A percentile compares a stretch with the other conserved stretches of the same genome.
Conservation (phyloP, 257 asterid species). For the Fraxinus americana region DNA sequence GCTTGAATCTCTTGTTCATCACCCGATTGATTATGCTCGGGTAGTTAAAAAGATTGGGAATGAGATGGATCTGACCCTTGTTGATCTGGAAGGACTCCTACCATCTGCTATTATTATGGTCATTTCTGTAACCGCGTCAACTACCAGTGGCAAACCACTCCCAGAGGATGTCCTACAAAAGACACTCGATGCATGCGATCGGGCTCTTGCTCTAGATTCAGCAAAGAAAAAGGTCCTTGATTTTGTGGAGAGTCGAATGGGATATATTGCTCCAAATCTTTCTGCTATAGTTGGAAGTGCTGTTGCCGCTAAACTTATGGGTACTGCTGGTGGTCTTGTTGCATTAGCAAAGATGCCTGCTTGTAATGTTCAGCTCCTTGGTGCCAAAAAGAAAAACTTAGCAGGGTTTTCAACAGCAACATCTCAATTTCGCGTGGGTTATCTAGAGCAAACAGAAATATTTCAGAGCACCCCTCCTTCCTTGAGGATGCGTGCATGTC, state of each 20-base stretch:
- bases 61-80: conserved; percentile 87
- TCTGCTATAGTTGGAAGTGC: conserved; percentile 97
- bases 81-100: conserved; percentile 91
- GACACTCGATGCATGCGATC: conserved; percentile 87
- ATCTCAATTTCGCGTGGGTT: conserved; percentile 87
- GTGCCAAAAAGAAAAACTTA: conserved; percentile 84
- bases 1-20: conserved; percentile 93
- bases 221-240: conserved; percentile 92
- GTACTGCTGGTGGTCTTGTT: conserved; percentile 94
- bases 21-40: conserved; percentile 95
- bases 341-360: conserved; percentile 97
- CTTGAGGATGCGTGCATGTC: conserved; percentile 85
- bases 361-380: conserved; percentile 95
- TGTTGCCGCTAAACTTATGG: conserved; percentile 97
- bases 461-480: conserved; percentile 93
- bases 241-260: conserved; percentile 97
- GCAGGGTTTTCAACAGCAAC: conserved; percentile 97
- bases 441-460: conserved; percentile 81
- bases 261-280: conserved; percentile 92
- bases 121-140: conserved; percentile 93
- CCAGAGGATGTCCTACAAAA: conserved; percentile 85
- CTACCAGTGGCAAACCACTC: conserved; percentile 98
- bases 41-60: conserved; percentile 88
- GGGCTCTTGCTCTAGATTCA: conserved; percentile 80
- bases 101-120: conserved; percentile 98